Evolutionary conservation across 345 rosid genomes (phyloP), one percentile per base, ranked within the genome.

Genomic region (Heritiera littoralis): DNA sequence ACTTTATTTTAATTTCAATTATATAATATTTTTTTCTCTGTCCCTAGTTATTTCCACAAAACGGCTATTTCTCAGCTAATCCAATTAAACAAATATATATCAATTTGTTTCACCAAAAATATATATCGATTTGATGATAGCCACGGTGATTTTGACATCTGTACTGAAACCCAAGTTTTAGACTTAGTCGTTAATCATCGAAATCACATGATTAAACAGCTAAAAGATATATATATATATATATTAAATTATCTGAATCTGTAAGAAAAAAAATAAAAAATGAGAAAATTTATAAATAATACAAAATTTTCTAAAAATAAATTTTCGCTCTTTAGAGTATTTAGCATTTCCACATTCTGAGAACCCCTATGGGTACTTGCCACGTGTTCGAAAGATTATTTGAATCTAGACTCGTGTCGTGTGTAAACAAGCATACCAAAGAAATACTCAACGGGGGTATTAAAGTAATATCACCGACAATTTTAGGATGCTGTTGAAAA

Each of bases 41-140:
- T 82, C 83, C 17, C 38, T 74, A 73, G 43, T 74, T 76, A 56
- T 83, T 64, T 56, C 2, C 32, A 35, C 46, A 40, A 54, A 75
- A 80, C 75, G 85, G 80, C 80, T 59, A 32, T 78, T 45, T 20
- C 73, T 30, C 78, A 72, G 61, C 85, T 76, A 61, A 76, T 76
- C 7, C 28, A 7, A 35, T 60, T 11, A 35, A 58, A 46, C 54
- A 38, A 43, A 4, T 28, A 40, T 5, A 35, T 35, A 35, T 35
- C 2, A 1, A 35, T 40, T 23, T 23, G 28, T 0, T 23, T 23
- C 28, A 23, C 28, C 28, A 23, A 23, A 23, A 23, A 5, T 40
- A 18, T 40, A 46, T 32, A n/a, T 10, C 4, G 3, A 64, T 0
- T 0, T 81, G 4, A 30, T 67, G 15, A 18, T 55, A 35, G 14